Evolutionary conservation across 106 monocot genomes (phyloP), one percentile per base, ranked within the genome.

Genomic region (Allium cepa): DNA sequence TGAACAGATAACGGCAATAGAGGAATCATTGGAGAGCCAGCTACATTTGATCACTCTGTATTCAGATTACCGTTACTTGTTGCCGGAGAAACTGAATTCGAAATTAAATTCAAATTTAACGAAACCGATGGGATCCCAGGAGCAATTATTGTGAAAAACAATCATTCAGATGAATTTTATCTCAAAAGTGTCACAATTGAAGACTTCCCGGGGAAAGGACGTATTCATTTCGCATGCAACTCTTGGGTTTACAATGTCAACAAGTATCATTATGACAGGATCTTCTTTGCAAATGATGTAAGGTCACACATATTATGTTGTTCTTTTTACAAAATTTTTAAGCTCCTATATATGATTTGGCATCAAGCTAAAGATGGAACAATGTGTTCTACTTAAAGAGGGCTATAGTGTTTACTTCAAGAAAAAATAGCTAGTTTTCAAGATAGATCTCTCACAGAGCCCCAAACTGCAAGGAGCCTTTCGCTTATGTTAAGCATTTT

Each of bases 281-380:
- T 86, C 53, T 82, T 86, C 76, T 82, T 86, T 75, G 56, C 67
- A 47, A 91, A 91, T 64, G 69, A 77, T 46, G 85, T 88, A 50
- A 66, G 79, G 17, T 18, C 26, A 9, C 17, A 0, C 4, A 59
- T 17, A 9, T 14, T 17, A 36, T 36, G 36, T 36, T 36, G 36
- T 36, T 36, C 5, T 36, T 36, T 36, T 4, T 36, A 36, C 36
- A 36, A 36, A 1, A 36, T 36, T 4, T 36, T 1, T 36, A 36
- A 36, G 36, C 36, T 5, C 5, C 4, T 36, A 36, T 36, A 36
- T 36, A 36, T 36, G 36, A 36, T 4, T 36, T 36, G 36, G 36
- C 36, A 36, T 36, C 36, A 36, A 36, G 36, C 36, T 36, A 36
- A 36, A 36, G 36, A 36, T 5, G 36, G 5, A 36, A 36, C 4